Evolutionary conservation across 352 stramenopile species (phyloP).

Genomic region (Phytophthora foliorum): DNA sequence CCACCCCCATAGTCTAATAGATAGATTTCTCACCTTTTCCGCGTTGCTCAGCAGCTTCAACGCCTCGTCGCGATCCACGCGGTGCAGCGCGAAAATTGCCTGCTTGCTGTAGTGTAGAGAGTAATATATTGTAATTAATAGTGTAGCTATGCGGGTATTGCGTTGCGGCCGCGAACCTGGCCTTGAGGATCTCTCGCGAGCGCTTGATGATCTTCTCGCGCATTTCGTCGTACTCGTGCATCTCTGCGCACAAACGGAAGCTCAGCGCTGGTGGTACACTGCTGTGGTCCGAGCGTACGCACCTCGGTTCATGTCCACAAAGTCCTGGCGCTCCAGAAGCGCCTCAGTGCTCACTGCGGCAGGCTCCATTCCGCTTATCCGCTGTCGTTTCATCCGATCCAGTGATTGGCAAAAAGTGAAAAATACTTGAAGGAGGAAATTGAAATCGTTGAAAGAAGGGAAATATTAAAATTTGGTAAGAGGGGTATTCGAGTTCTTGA

Average conservation of each 20-base stretch:
- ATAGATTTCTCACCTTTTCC: constrained; percentile 45
- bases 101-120: constrained; percentile 79
- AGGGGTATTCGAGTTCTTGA: too few species aligned
- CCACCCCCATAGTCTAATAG: not conserved
- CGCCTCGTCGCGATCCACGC: constrained; percentile 74
- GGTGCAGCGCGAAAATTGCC: constrained; percentile 95
- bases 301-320: constrained; percentile 65
- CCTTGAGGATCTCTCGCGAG: constrained; percentile 95
- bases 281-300: not conserved
- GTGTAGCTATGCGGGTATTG: not conserved
- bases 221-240: constrained; percentile 93
- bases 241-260: constrained; percentile 48
- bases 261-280: not conserved
- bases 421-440: too few species aligned
- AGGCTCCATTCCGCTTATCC: constrained; percentile 15
- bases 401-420: not conserved
- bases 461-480: too few species aligned
- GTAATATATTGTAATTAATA: not conserved
- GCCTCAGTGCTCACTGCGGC: constrained; percentile 12
- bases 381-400: constrained; percentile 30
- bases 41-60: constrained; percentile 58
- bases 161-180: constrained; percentile 42
- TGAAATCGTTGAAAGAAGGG: too few species aligned
- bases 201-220: constrained; percentile 96
- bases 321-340: constrained; percentile 58